These are phyloP conservation scores for Aegilops tauschii DNA, from an alignment of 176 grass and related monocot genomes.

Conservation along the genomic window DNA sequence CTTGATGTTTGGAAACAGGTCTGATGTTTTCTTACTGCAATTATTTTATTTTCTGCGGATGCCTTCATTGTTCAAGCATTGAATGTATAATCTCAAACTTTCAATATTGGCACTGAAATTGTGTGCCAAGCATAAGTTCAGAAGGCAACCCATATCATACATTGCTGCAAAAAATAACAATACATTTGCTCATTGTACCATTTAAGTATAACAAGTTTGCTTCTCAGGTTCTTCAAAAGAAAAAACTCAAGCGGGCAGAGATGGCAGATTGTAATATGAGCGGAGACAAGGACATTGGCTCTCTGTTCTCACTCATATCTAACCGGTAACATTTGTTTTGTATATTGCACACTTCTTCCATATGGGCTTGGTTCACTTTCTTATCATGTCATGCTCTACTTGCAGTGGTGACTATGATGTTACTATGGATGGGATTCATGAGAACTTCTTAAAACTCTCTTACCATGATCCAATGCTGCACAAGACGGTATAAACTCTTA, in stretches of 20 bases:
- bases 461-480: conserved; percentile 96
- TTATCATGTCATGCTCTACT: conserved; percentile 22
- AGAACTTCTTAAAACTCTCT: conserved; percentile 79
- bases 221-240: conserved; percentile 81
- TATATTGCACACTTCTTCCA: conserved; percentile 31
- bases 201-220: conserved; percentile 14
- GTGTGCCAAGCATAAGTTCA: background rate
- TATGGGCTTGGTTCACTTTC: conserved; percentile 4
- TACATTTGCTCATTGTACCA: background rate
- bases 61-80: background rate
- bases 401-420: conserved; percentile 90
- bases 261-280: conserved; percentile 45
- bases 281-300: conserved; percentile 46
- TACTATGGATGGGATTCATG: conserved; percentile 98
- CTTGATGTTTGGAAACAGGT: conserved; percentile 95
- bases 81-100: background rate
- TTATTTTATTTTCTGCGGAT: conserved; percentile 19
- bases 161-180: background rate
- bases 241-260: conserved; percentile 52
- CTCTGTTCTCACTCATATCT: conserved; percentile 82
- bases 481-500: conserved; percentile 56
- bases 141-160: background rate
- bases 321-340: conserved; percentile 56
- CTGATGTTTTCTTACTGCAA: conserved; percentile 22
- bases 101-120: background rate